phyloP scores from a whole-genome alignment of 495 filamentous ascomycete species.

The Aspergillus heteromorphus region DNA sequence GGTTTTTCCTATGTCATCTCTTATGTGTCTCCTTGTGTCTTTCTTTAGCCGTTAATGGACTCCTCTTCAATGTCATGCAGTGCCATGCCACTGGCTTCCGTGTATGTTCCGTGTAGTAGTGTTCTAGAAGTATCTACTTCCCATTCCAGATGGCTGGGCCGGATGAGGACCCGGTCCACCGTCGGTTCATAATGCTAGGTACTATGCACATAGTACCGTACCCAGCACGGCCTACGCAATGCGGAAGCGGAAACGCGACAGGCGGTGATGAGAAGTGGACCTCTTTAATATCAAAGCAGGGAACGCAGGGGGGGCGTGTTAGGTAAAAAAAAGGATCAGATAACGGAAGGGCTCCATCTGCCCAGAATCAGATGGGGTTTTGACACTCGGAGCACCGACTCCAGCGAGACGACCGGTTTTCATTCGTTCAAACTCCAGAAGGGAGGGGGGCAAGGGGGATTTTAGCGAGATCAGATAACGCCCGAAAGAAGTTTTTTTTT shows the following conservation, averaged over 20 bases:
- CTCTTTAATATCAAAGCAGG: not conserved
- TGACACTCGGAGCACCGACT: slow-evolving; percentile 9
- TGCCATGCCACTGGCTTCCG: not conserved
- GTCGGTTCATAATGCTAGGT: no score
- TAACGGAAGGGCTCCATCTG: slow-evolving; percentile 13
- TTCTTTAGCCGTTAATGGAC: slow-evolving; percentile 5
- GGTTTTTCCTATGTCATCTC: slow-evolving; percentile 8
- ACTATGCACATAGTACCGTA: no score
- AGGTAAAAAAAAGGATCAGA: slow-evolving; percentile 19
- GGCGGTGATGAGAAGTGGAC: not conserved
- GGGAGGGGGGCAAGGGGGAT: no score
- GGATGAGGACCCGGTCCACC: no score
- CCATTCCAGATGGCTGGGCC: no score
- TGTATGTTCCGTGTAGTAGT: not conserved
- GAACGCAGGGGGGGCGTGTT: not conserved
- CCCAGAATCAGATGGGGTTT: not conserved
- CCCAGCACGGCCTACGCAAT: no score
- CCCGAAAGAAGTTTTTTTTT: no score
- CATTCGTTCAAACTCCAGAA: slow-evolving; percentile 17
- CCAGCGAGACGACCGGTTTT: slow-evolving; percentile 9
- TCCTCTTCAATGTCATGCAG: not conserved
- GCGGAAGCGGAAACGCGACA: not conserved
- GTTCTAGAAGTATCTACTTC: no score
- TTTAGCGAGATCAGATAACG: slow-evolving; percentile 8
- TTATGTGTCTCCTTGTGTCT: slow-evolving; percentile 9